These are phyloP conservation scores for Sistotremastrum suecicum DNA, from an alignment of 768 basidiomycete species.

Conservation along the genomic window DNA sequence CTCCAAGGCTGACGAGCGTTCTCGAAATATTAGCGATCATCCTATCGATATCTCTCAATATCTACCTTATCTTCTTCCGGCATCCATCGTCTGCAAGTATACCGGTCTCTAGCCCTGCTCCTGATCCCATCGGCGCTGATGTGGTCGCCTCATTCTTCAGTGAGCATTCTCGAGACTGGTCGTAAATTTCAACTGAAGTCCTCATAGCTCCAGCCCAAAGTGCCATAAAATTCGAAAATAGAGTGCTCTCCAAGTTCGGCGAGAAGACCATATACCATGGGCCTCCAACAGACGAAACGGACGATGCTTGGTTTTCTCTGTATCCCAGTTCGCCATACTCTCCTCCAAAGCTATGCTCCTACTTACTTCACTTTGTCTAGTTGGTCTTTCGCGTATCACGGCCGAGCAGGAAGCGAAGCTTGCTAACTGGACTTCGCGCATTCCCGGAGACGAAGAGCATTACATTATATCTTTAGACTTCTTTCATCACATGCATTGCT, in stretches of 20 bases:
- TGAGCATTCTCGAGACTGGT: too few relatives aligned
- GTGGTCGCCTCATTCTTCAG: too few relatives aligned
- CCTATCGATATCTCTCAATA: too few relatives aligned
- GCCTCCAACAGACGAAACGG: slow-evolving; percentile 10
- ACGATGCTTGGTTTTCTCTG: slow-evolving; percentile 11
- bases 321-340: slow-evolving; percentile 6
- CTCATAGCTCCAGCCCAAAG: slow-evolving; percentile 10
- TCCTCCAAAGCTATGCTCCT: too few relatives aligned
- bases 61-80: too few relatives aligned
- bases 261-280: slow-evolving; percentile 8
- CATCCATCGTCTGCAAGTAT: too few relatives aligned
- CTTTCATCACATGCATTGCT: slow-evolving; percentile 16
- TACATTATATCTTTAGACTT: slow-evolving; percentile 14
- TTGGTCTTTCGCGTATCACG: slow-evolving; percentile 12
- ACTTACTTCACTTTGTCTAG: background rate
- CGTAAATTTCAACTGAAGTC: too few relatives aligned
- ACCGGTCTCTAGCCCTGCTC: too few relatives aligned
- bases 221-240: slow-evolving; percentile 8
- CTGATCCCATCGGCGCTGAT: too few relatives aligned
- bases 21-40: too few relatives aligned
- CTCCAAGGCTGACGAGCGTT: too few relatives aligned
- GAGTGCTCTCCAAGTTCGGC: background rate
- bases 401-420: slow-evolving; percentile 9
- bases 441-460: slow-evolving; percentile 11
- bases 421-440: slow-evolving; percentile 11